Conservation (phyloP, 2,329 filamentous ascomycete species). For the Microdochium trichocladiopsis region DNA sequence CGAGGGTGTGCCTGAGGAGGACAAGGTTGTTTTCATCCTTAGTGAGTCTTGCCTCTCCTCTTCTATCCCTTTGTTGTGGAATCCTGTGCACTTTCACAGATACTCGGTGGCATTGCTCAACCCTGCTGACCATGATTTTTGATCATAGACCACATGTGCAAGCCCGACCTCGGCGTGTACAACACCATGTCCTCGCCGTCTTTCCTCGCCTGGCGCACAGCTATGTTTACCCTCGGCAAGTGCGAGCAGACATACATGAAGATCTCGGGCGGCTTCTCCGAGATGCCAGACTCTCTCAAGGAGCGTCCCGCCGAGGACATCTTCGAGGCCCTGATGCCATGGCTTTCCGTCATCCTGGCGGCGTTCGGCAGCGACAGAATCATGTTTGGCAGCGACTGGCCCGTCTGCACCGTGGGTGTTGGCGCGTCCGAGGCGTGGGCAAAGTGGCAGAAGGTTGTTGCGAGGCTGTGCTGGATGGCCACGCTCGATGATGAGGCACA, state of each 20-base stretch:
- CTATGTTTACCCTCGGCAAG: constrained; percentile 60
- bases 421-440: constrained; percentile 54
- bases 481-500: constrained; percentile 53
- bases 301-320: constrained; percentile 44
- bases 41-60: constrained; percentile 41
- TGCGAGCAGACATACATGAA: constrained; percentile 75
- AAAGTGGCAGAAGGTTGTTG: constrained; percentile 68
- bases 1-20: constrained; percentile 47
- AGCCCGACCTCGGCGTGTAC: constrained; percentile 66
- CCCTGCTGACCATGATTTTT: neutral
- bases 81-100: neutral
- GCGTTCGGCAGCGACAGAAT: constrained; percentile 65
- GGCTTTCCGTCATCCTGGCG: constrained; percentile 65
- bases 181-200: constrained; percentile 45
- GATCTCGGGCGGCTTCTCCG: constrained; percentile 78
- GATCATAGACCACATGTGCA: constrained; percentile 74
- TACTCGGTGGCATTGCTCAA: constrained; percentile 2
- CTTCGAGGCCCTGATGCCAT: constrained; percentile 58
- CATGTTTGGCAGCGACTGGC: constrained; percentile 95
- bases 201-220: constrained; percentile 62
- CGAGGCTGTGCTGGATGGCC: constrained; percentile 57
- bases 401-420: constrained; percentile 69
- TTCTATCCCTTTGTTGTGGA: neutral
- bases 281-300: constrained; percentile 57
- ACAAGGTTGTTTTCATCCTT: constrained; percentile 61